These are phyloP conservation scores for Verticillium longisporum DNA, from an alignment of 2,329 filamentous ascomycete species.

Conservation along the genomic window DNA sequence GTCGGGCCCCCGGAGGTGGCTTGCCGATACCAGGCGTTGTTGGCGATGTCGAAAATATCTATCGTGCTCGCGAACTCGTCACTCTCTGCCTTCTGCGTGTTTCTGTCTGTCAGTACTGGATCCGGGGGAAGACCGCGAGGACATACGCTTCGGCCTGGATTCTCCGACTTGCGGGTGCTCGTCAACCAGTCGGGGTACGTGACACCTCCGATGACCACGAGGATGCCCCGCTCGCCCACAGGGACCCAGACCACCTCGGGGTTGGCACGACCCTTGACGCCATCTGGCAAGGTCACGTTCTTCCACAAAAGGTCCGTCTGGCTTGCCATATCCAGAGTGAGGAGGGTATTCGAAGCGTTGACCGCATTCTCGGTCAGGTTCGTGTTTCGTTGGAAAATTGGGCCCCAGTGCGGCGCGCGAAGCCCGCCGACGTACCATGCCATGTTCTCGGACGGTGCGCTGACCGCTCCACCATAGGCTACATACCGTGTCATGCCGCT, in stretches of 20 bases:
- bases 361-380: too few relatives aligned
- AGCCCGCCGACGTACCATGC: conserved; percentile 19
- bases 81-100: too few relatives aligned
- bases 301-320: conserved; percentile 46
- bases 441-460: too few relatives aligned
- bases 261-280: conserved; percentile 50
- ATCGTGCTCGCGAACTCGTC: conserved; percentile 66
- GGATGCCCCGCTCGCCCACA: conserved; percentile 66
- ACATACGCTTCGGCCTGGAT: conserved; percentile 32
- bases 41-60: conserved; percentile 70
- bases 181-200: conserved; percentile 46
- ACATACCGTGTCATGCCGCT: too few relatives aligned
- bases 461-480: too few relatives aligned
- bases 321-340: conserved; percentile 43
- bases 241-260: too few relatives aligned
- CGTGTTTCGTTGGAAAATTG: too few relatives aligned
- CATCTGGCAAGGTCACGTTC: conserved; percentile 45
- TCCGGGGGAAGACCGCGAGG: too few relatives aligned
- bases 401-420: too few relatives aligned
- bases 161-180: conserved; percentile 16
- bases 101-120: too few relatives aligned
- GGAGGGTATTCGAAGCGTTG: too few relatives aligned
- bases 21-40: conserved; percentile 62
- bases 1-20: conserved; percentile 54
- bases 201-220: conserved; percentile 73